Evolutionary conservation across 176 grass and related monocot species (phyloP), one percentile per base, ranked within the genome.

Genomic region (Phragmites australis): DNA sequence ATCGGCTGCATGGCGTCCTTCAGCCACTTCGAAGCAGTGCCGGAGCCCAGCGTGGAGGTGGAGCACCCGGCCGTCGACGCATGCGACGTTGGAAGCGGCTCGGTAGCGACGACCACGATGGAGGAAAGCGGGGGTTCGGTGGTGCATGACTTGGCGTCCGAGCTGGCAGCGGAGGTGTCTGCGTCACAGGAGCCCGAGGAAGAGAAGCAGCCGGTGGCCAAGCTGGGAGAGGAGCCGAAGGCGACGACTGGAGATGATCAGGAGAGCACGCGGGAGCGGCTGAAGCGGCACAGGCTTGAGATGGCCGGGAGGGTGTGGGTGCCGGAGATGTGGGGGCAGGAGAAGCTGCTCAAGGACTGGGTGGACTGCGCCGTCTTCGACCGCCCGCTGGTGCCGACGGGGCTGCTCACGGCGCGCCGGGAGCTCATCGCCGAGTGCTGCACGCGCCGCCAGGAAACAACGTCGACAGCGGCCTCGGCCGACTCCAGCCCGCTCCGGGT

Each of bases 241-340:
- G 52, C 32, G 50, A 30, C 1, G 70, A 10, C 18, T 0, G 17
- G 22, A 0, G 48, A 19, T 0, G 74, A n/a, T 15, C 53, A 66
- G 39, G 84, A 81, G 18, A 77, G 81, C 81, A 49, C 70, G 59
- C 47, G 85, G 63, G 85, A 93, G 68, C 70, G 78, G 82, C 82
- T 93, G 44, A 93, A 88, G 88, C 73, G 81, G 78, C 85, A 90
- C 82, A 44, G 91, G 87, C 49, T 23, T 78, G 87, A 93, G 73
- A 90, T 90, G 73, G 84, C 88, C 0, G 91, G 88, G 19, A 67
- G 82, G 78, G 88, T 93, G 62, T 82, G 87, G 87, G 82, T 93
- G 71, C 91, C 88, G 68, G 88, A 93, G 53, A 66, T n/a, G 55
- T 93, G 91, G 91, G 91, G 88, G 26, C 88, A 90, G 85, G 91